Percentiles rank a stretch among this genome's conserved stretches.
Evolutionary conservation across 352 stramenopile genomes (phyloP).

Genomic region (Globisporangium sylvaticum): DNA sequence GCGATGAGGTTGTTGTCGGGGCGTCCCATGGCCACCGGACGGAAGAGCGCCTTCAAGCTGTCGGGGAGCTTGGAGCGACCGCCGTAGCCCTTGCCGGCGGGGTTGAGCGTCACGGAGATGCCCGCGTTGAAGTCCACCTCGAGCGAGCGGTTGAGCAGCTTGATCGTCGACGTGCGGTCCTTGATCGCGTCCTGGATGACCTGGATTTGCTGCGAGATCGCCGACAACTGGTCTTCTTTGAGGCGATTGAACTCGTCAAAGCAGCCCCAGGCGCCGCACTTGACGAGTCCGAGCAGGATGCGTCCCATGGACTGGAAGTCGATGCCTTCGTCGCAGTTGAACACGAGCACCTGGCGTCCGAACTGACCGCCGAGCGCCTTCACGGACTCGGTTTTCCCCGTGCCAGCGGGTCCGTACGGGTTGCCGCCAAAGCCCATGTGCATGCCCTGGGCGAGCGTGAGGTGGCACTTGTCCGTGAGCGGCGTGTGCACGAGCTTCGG

Average conservation of each 20-base stretch:
- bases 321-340: conserved; percentile 94
- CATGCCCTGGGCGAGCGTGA: conserved; percentile 94
- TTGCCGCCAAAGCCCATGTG: conserved; percentile 92
- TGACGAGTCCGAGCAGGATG: conserved; percentile 94
- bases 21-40: conserved; percentile 90
- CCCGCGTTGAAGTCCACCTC: conserved; percentile 92
- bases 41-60: conserved; percentile 94
- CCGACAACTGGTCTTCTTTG: conserved; percentile 92
- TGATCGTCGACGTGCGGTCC: conserved; percentile 59
- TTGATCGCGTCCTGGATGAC: conserved; percentile 94
- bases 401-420: conserved; percentile 92
- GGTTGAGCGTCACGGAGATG: conserved; percentile 96
- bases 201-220: conserved; percentile 94
- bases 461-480: conserved; percentile 93
- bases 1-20: conserved; percentile 94
- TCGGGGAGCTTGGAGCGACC: conserved; percentile 91
- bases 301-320: conserved; percentile 93
- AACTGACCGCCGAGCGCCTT: conserved; percentile 91
- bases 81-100: conserved; percentile 91
- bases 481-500: conserved; percentile 93
- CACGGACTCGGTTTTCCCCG: conserved; percentile 94
- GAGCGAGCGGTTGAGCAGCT: conserved; percentile 80
- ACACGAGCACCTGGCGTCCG: conserved; percentile 90
- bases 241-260: conserved; percentile 97
- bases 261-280: conserved; percentile 94